These are phyloP conservation scores for Fusarium sulawesiense DNA, from an alignment of 2,329 filamentous ascomycete species.

Conservation along the genomic window DNA sequence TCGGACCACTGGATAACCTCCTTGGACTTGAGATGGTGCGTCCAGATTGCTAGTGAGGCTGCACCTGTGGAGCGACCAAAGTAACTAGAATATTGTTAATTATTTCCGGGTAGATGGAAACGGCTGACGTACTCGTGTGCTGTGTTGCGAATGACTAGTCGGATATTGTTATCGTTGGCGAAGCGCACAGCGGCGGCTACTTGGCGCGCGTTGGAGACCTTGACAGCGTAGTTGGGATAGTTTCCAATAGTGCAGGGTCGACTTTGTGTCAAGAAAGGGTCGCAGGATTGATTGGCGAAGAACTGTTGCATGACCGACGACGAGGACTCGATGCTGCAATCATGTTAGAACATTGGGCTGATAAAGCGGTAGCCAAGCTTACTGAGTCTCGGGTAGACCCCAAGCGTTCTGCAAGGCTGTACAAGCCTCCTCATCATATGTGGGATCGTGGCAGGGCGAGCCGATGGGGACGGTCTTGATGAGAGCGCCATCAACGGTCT, in stretches of 20 bases:
- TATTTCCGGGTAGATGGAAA: not conserved
- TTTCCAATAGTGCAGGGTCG: slow-evolving; percentile 58
- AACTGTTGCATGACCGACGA: slow-evolving; percentile 51
- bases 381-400: slow-evolving; percentile 59
- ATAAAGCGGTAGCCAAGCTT: slow-evolving; percentile 29
- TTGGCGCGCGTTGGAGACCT: slow-evolving; percentile 49
- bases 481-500: slow-evolving; percentile 61
- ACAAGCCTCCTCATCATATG: slow-evolving; percentile 60
- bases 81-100: not conserved
- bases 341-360: not conserved
- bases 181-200: slow-evolving; percentile 50
- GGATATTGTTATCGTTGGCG: slow-evolving; percentile 55
- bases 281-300: slow-evolving; percentile 56
- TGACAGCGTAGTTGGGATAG: slow-evolving; percentile 57
- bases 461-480: slow-evolving; percentile 64
- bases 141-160: slow-evolving; percentile 64
- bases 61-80: slow-evolving; percentile 69
- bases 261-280: slow-evolving; percentile 49
- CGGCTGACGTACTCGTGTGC: slow-evolving; percentile 61
- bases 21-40: slow-evolving; percentile 56
- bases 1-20: slow-evolving; percentile 54
- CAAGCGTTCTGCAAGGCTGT: slow-evolving; percentile 56
- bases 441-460: slow-evolving; percentile 60
- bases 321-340: slow-evolving; percentile 39
- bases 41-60: slow-evolving; percentile 56